A percentile compares a stretch with the other conserved stretches of the same genome.
Conservation (phyloP, 23 red algal genomes). For the Gracilaria caudata region DNA sequence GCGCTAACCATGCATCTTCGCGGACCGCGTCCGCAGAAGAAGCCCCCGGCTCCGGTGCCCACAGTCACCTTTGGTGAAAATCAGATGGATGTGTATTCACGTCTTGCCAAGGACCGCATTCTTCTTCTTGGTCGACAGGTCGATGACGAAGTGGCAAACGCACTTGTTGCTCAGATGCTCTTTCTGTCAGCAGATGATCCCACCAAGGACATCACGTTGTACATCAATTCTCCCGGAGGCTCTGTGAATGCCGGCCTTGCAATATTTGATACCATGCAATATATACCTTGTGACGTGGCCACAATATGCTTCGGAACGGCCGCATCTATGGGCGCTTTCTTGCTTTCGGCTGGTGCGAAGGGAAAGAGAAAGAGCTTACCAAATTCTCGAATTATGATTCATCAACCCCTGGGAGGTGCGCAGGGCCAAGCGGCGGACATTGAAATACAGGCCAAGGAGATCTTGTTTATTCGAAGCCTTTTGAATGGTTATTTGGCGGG, state of each 20-base stretch:
- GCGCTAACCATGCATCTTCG: slow-evolving; percentile 18
- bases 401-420: slow-evolving; percentile 90
- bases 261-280: slow-evolving; percentile 93
- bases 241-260: slow-evolving; percentile 83
- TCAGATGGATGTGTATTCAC: slow-evolving; percentile 96
- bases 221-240: slow-evolving; percentile 92
- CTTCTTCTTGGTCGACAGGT: slow-evolving; percentile 86
- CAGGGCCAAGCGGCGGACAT: slow-evolving; percentile 95
- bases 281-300: slow-evolving; percentile 84
- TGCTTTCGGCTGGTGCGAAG: slow-evolving; percentile 82
- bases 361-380: slow-evolving; percentile 92
- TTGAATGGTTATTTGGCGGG: slow-evolving; percentile 86
- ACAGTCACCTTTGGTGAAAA: slow-evolving; percentile 83
- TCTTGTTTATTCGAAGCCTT: slow-evolving; percentile 80
- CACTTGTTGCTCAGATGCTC: slow-evolving; percentile 92
- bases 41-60: slow-evolving; percentile 75
- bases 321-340: slow-evolving; percentile 87
- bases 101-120: slow-evolving; percentile 92
- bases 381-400: slow-evolving; percentile 95
- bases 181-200: slow-evolving; percentile 86
- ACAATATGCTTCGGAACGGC: slow-evolving; percentile 94
- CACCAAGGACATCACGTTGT: slow-evolving; percentile 87
- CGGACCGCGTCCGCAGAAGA: slow-evolving; percentile 64
- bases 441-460: slow-evolving; percentile 93
- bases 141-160: slow-evolving; percentile 93